Percentiles rank a stretch among this genome's conserved stretches.
These are phyloP conservation scores for Celoporthe dispersa DNA, from an alignment of 2,329 filamentous ascomycete species.

Conservation along the genomic window DNA sequence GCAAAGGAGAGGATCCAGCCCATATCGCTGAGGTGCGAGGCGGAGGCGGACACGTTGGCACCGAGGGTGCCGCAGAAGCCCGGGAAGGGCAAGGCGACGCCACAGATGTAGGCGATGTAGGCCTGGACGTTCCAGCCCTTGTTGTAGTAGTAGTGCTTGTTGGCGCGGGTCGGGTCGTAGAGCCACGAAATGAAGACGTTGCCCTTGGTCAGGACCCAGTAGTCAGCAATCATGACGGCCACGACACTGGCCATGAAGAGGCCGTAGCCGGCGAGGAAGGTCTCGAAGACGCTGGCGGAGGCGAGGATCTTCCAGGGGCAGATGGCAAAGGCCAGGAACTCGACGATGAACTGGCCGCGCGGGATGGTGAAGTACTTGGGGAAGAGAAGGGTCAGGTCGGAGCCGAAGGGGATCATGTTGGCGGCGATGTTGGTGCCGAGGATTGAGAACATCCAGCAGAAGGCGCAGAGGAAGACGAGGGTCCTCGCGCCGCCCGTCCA, in stretches of 20 bases:
- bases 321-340: constrained; percentile 31
- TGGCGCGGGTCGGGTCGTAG: constrained; percentile 38
- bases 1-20: constrained; percentile 43
- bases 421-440: constrained; percentile 35
- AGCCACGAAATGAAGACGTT: constrained; percentile 41
- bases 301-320: constrained; percentile 35
- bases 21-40: constrained; percentile 39
- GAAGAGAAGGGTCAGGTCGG: constrained; percentile 41
- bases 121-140: constrained; percentile 42
- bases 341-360: constrained; percentile 36
- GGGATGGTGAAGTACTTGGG: constrained; percentile 44
- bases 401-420: constrained; percentile 46
- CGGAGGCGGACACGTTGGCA: constrained; percentile 37
- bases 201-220: constrained; percentile 42
- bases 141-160: constrained; percentile 41
- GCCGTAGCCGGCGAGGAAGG: constrained; percentile 32
- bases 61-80: constrained; percentile 42
- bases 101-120: constrained; percentile 40
- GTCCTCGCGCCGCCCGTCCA: constrained; percentile 28
- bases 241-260: constrained; percentile 33
- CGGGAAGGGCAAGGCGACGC: constrained; percentile 41
- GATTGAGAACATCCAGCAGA: constrained; percentile 31
- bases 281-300: constrained; percentile 31
- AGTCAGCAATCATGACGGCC: constrained; percentile 32
- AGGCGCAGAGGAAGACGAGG: constrained; percentile 32